phyloP scores from a whole-genome alignment of 495 filamentous ascomycete species.

The Daldinia caldariorum region DNA sequence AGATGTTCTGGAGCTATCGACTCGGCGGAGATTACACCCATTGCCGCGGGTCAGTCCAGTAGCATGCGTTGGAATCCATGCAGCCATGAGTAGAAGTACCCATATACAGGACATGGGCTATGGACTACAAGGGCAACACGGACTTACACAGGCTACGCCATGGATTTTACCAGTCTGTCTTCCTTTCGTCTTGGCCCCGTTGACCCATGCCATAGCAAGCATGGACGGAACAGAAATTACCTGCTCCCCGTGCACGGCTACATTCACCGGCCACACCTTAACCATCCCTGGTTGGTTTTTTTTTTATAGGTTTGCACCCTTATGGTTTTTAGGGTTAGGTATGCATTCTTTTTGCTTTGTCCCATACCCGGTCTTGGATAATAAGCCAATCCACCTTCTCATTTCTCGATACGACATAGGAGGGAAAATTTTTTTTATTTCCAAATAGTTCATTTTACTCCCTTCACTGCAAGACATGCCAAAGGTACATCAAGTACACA shows the following conservation, averaged over 20 bases:
- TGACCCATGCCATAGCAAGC: not conserved
- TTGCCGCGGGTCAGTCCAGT: conserved; percentile 49
- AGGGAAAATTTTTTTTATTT: conserved; percentile 48
- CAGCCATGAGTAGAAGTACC: conserved; percentile 35
- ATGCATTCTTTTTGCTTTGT: conserved; percentile 41
- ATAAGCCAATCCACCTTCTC: conserved; percentile 44
- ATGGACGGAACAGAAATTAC: conserved; percentile 30
- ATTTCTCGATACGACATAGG: conserved; percentile 49
- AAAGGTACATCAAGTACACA: conserved; percentile 17
- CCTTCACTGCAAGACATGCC: conserved; percentile 29
- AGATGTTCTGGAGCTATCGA: conserved; percentile 50
- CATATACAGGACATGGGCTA: conserved; percentile 17
- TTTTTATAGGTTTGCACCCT: conserved; percentile 51
- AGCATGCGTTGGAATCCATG: conserved; percentile 38
- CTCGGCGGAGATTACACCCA: conserved; percentile 48
- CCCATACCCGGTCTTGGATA: conserved; percentile 29
- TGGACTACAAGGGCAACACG: not conserved
- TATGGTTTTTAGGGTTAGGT: conserved; percentile 32
- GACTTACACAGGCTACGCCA: conserved; percentile 15
- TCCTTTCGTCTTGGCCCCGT: conserved; percentile 17
- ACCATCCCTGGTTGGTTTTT: conserved; percentile 34
- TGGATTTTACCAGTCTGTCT: conserved; percentile 17
- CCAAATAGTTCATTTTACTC: conserved; percentile 47
- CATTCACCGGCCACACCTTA: conserved; percentile 51
- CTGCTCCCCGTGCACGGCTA: conserved; percentile 35